phyloP scores from a whole-genome alignment of 495 filamentous ascomycete species.

The Xylaria intraflava region DNA sequence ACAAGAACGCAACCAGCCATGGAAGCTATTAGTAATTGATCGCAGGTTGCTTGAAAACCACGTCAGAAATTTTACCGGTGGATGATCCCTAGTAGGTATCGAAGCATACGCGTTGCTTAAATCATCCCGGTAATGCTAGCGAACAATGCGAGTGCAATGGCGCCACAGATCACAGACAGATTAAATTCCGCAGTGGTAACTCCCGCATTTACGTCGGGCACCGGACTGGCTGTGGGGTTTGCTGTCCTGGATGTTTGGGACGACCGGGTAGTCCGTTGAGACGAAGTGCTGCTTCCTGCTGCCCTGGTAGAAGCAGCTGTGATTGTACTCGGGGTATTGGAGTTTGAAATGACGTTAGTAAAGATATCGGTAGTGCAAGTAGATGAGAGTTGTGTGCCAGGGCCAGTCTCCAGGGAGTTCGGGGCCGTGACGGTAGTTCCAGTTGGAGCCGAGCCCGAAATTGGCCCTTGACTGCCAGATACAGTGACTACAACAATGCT shows the following conservation, averaged over 20 bases:
- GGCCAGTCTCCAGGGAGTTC: background rate
- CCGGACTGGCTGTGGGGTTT: background rate
- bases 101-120: background rate
- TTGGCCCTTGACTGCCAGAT: background rate
- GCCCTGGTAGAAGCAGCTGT: slow-evolving; percentile 8
- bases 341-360: slow-evolving; percentile 6
- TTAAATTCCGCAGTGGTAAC: background rate
- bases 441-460: background rate
- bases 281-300: background rate
- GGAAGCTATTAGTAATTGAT: background rate
- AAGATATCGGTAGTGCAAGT: slow-evolving; percentile 10
- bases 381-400: background rate
- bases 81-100: background rate
- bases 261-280: slow-evolving; percentile 1
- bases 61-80: background rate
- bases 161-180: background rate
- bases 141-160: background rate
- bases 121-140: slow-evolving; percentile 1
- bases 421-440: slow-evolving; percentile 6
- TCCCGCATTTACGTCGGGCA: background rate
- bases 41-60: background rate
- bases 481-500: slow-evolving; percentile 1
- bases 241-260: background rate
- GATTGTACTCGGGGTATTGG: background rate
- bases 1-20: background rate